Evolutionary conservation across 345 rosid genomes (phyloP).

Genomic region (Arabidopsis arenosa): DNA sequence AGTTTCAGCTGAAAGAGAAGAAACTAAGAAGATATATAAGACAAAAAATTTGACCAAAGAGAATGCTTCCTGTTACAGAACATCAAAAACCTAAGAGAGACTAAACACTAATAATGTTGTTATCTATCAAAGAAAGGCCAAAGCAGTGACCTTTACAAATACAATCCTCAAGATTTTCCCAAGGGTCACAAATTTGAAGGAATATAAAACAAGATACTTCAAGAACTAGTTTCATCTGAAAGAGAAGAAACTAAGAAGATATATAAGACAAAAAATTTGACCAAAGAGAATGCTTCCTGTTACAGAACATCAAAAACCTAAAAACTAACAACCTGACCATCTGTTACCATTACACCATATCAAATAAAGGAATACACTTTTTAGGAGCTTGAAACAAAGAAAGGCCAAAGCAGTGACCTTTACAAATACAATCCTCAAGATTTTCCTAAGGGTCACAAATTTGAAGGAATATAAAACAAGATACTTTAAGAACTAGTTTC

Average conservation of each 20-base stretch:
- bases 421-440: conserved; percentile 11
- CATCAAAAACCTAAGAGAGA: conserved; percentile 38
- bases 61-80: conserved; percentile 30
- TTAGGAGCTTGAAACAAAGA: neutral
- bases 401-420: conserved; percentile 18
- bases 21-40: neutral
- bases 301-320: conserved; percentile 37
- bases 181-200: conserved; percentile 44
- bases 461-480: conserved; percentile 18
- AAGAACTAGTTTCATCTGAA: conserved; percentile 10
- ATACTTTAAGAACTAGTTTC: conserved; percentile 12
- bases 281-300: conserved; percentile 26
- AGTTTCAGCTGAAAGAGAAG: conserved; percentile 10
- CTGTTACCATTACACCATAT: conserved; percentile 20
- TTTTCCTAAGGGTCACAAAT: conserved; percentile 40
- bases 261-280: neutral
- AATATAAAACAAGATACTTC: neutral
- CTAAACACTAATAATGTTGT: too few species aligned
- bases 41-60: conserved; percentile 6
- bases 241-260: conserved; percentile 5
- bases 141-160: conserved; percentile 22
- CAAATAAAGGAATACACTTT: neutral
- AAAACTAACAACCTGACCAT: too few species aligned
- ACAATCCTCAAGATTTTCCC: conserved; percentile 11
- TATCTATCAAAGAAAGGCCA: neutral